Evolutionary conservation across 2,329 filamentous ascomycete species (phyloP).

Genomic region (Metarhizium anisopliae): DNA sequence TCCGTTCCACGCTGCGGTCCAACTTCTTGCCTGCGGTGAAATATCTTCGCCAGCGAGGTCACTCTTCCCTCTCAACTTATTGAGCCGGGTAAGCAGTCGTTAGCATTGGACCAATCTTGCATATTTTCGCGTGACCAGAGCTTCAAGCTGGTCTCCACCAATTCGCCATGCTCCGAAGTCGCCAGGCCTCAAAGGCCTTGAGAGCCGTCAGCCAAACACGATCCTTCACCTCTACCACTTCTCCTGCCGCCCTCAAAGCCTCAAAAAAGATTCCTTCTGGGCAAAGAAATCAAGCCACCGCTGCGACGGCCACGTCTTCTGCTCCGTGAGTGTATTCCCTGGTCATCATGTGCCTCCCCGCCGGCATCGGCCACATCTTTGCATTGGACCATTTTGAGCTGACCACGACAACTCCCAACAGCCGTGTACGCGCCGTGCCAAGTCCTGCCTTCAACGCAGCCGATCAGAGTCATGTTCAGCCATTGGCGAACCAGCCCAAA

Average conservation of each 20-base stretch:
- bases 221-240: constrained; percentile 30
- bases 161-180: constrained; percentile 31
- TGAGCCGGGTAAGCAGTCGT: neutral
- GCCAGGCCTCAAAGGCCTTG: constrained; percentile 38
- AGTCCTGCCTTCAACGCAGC: constrained; percentile 52
- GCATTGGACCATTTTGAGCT: neutral
- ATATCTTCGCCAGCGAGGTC: neutral
- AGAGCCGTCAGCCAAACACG: constrained; percentile 32
- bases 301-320: constrained; percentile 18
- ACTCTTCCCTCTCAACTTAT: neutral
- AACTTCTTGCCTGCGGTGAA: too few species aligned
- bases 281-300: too few species aligned
- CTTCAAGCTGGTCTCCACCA: neutral
- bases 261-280: constrained; percentile 29
- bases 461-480: constrained; percentile 53
- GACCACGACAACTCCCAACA: constrained; percentile 5
- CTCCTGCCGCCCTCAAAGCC: constrained; percentile 24
- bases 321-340: constrained; percentile 39
- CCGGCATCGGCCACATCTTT: constrained; percentile 8
- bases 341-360: constrained; percentile 2
- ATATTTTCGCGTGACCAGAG: neutral
- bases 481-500: constrained; percentile 50
- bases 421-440: constrained; percentile 46
- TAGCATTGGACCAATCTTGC: neutral
- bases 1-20: too few species aligned